A percentile compares a stretch with the other conserved stretches of the same genome.
phyloP scores from a whole-genome alignment of 2,329 filamentous ascomycete genomes.

The Acrocalymma vagum region DNA sequence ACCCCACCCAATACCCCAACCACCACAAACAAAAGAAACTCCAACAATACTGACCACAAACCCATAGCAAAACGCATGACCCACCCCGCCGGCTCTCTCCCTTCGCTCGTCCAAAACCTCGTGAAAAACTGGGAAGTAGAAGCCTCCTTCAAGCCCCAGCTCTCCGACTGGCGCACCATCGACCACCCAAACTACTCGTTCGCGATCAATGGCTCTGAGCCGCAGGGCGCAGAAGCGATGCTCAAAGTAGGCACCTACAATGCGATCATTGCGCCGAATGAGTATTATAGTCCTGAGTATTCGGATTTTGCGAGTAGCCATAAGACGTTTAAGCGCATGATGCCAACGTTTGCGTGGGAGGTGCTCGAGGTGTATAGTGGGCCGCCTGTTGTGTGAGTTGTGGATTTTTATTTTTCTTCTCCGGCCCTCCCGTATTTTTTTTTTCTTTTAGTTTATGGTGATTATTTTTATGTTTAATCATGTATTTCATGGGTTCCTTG shows the following conservation, averaged over 20 bases:
- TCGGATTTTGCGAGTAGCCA: constrained; percentile 71
- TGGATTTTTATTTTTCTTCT: too few relatives aligned
- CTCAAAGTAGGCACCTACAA: constrained; percentile 74
- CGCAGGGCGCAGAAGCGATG: constrained; percentile 69
- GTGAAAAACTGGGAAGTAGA: constrained; percentile 80
- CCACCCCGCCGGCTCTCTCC: constrained; percentile 65
- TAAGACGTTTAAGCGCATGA: constrained; percentile 77
- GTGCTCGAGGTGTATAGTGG: constrained; percentile 73
- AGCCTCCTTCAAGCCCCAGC: constrained; percentile 70
- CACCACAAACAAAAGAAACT: neutral
- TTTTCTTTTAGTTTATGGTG: too few relatives aligned
- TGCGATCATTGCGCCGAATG: constrained; percentile 69
- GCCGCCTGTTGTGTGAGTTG: constrained; percentile 66
- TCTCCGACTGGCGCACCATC: constrained; percentile 72
- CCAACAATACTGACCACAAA: neutral
- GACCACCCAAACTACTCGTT: constrained; percentile 68
- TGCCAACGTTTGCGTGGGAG: constrained; percentile 77
- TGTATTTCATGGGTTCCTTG: too few relatives aligned
- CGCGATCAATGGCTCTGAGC: constrained; percentile 68
- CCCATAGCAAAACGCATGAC: constrained; percentile 64
- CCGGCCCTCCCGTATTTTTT: too few relatives aligned
- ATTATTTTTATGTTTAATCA: too few relatives aligned
- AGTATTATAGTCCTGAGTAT: constrained; percentile 69
- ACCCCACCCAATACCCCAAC: constrained; percentile 2
- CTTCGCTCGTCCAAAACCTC: constrained; percentile 71